Base-by-base conservation (phyloP, 2,329 filamentous ascomycete species). In the Emergomyces africanus region DNA sequence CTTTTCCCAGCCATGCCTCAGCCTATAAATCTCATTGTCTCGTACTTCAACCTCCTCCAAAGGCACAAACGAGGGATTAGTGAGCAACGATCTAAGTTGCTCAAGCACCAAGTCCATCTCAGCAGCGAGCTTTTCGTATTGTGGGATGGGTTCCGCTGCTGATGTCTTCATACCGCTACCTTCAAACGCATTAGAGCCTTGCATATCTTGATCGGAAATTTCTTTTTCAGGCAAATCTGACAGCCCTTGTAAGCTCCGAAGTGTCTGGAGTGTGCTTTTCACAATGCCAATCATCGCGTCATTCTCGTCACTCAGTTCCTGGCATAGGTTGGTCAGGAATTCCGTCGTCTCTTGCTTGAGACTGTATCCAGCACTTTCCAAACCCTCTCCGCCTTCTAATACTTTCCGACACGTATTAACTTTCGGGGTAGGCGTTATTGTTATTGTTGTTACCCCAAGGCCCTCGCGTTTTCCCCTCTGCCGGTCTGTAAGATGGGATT, bases 31-130 rank as follows among this genome's bases (percentile, higher is more conserved):
- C 70, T 96, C 91, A 61, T 95, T 87, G 64, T 99, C 92, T 58
- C 92, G 84, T n/a, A 90, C 76, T 68, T 95, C 86, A 1, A 99
- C 90, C 71, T 97, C 94, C 67, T 97, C 94, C 25, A 97, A 83
- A 0, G 92, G 89, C 15, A 96, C 94, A 70, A 97, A 99, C 2
- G 91, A 95, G 1, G 94, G 94, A 68, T 97, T 97, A 9, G 90
- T 96, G 50, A 99, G 79, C 42, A 99, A 83, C 2, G 82, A 87
- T 64, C 88, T 83, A 63, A 99, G 81, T 68, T 95, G 90, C 39
- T 88, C 84, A 61, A 97, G 79, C 10, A 95, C 85, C 6, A 78
- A 78, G 57, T 91, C 86, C 74, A 96, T 83, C 63, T 95, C 88
- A 9, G 75, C 70, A 0, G 87, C 83, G 62, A 97, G 73, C 5